Evolutionary conservation across 371 early-diverging fungal species (phyloP).

Genomic region (Saksenaea oblongispora): DNA sequence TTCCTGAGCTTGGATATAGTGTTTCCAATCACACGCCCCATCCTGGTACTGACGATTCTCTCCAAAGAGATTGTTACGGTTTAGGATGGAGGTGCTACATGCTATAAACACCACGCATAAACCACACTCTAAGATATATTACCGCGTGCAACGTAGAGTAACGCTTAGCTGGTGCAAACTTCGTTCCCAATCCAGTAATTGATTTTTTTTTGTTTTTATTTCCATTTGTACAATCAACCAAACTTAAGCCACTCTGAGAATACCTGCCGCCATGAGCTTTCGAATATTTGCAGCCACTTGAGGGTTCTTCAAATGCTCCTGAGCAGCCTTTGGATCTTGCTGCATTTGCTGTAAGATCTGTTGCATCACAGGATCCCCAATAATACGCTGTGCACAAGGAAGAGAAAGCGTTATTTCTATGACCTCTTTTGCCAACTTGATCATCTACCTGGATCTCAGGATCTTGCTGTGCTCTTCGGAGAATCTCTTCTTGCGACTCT

Average conservation of each 20-base stretch:
- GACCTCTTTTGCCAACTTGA: not conserved
- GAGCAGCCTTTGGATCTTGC: conserved; percentile 89
- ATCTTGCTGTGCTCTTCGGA: conserved; percentile 85
- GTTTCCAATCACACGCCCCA: too few relatives aligned
- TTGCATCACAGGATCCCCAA: conserved; percentile 96
- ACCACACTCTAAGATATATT: too few relatives aligned
- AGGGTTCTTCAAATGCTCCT: conserved; percentile 92
- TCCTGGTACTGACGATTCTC: too few relatives aligned
- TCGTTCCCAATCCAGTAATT: not conserved
- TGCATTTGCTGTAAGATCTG: conserved; percentile 97
- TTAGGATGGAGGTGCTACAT: too few relatives aligned
- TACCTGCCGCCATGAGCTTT: conserved; percentile 90
- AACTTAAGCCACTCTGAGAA: conserved; percentile 66
- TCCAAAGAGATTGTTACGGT: too few relatives aligned
- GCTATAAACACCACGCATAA: too few relatives aligned
- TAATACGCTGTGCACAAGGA: conserved; percentile 53
- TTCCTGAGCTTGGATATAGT: too few relatives aligned
- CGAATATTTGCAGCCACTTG: conserved; percentile 92
- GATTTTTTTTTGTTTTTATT: not conserved
- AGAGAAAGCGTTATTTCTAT: not conserved
- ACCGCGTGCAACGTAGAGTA: too few relatives aligned
- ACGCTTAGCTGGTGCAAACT: not conserved
- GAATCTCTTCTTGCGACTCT: conserved; percentile 77
- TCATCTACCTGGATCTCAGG: conserved; percentile 81
- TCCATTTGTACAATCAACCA: not conserved